Percentiles rank a stretch among this genome's conserved stretches.
phyloP scores from a whole-genome alignment of 2,329 filamentous ascomycete genomes.

The Dothistroma pini region DNA sequence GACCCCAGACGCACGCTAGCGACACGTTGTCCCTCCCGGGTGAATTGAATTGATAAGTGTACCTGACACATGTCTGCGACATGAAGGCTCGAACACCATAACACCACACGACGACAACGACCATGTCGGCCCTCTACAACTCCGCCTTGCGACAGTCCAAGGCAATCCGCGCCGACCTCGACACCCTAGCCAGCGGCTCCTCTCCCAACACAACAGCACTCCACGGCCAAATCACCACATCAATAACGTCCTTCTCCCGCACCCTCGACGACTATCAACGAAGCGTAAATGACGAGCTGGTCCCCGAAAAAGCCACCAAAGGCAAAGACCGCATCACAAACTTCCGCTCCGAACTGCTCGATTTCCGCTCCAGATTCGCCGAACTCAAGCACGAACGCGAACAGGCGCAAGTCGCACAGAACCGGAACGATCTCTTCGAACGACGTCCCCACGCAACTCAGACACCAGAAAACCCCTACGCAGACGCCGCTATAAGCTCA shows the following conservation, averaged over 20 bases:
- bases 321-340: constrained; percentile 79
- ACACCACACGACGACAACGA: background rate
- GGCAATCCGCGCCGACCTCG: constrained; percentile 71
- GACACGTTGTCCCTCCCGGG: background rate
- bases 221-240: constrained; percentile 70
- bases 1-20: background rate
- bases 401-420: constrained; percentile 45
- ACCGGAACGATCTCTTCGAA: constrained; percentile 78
- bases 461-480: constrained; percentile 90
- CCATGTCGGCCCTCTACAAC: constrained; percentile 65
- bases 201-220: constrained; percentile 52
- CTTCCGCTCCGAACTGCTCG: constrained; percentile 77
- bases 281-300: constrained; percentile 82
- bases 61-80: background rate
- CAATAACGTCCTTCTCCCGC: constrained; percentile 76
- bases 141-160: constrained; percentile 81
- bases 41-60: background rate
- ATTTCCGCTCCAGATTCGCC: constrained; percentile 75
- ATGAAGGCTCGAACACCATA: background rate
- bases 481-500: constrained; percentile 49
- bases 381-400: constrained; percentile 73
- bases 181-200: constrained; percentile 61
- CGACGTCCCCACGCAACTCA: constrained; percentile 66
- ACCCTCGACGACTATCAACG: constrained; percentile 89
- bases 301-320: constrained; percentile 87